phyloP scores from a whole-genome alignment of 306 rosid genomes.

The Malus orientalis region DNA sequence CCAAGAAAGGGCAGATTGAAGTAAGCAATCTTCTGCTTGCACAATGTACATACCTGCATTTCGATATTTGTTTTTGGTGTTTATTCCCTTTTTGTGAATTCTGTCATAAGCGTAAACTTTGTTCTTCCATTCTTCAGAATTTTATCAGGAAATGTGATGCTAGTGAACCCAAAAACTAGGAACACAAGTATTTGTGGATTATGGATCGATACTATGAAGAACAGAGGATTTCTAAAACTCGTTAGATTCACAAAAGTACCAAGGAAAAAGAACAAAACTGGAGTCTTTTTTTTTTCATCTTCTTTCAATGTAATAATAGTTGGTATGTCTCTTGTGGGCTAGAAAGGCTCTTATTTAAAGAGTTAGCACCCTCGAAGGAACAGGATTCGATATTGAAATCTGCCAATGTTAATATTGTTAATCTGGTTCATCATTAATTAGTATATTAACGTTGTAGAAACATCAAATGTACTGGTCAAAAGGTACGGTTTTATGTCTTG shows the following conservation, averaged over 20 bases:
- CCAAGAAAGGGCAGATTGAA: constrained; percentile 84
- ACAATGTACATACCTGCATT: background rate
- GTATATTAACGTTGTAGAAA: background rate
- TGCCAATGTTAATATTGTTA: background rate
- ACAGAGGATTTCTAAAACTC: background rate
- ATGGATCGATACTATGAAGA: background rate
- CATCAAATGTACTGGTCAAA: background rate
- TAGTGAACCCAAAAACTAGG: background rate
- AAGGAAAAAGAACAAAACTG: background rate
- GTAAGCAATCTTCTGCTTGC: constrained; percentile 35
- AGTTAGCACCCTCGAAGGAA: background rate
- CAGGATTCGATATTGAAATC: background rate
- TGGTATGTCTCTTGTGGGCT: background rate
- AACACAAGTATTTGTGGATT: background rate
- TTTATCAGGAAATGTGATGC: background rate
- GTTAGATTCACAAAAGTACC: background rate
- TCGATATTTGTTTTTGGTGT: background rate
- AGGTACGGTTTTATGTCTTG: background rate
- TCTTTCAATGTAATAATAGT: background rate
- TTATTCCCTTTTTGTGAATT: background rate
- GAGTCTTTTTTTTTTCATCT: background rate
- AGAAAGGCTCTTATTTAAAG: background rate
- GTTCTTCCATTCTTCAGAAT: background rate
- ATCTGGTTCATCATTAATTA: background rate
- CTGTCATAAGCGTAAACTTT: background rate